Evolutionary conservation across 2,329 filamentous ascomycete genomes (phyloP).

Genomic region (Biscogniauxia marginata): DNA sequence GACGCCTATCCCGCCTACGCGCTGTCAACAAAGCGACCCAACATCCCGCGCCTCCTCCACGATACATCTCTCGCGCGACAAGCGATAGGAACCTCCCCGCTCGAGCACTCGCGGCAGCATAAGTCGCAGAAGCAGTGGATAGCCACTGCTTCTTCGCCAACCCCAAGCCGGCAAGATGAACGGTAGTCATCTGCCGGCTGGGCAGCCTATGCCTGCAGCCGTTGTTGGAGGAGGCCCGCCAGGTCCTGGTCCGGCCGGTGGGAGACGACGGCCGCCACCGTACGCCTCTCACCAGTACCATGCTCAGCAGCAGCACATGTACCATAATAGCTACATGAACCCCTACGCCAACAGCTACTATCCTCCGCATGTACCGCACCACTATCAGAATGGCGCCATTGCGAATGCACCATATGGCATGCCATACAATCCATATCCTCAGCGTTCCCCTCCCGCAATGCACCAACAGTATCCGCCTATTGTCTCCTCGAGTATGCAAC

Average conservation of each 20-base stretch:
- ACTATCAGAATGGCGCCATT: constrained; percentile 54
- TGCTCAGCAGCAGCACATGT: constrained; percentile 41
- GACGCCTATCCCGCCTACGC: constrained; percentile 14
- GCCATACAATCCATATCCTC: constrained; percentile 42
- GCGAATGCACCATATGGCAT: constrained; percentile 44
- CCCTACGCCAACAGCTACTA: constrained; percentile 51
- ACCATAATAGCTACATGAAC: constrained; percentile 47
- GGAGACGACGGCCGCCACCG: constrained; percentile 39
- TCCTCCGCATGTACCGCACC: constrained; percentile 53
- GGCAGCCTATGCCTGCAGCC: constrained; percentile 59
- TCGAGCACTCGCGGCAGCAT: constrained; percentile 10
- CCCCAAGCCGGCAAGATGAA: constrained; percentile 75
- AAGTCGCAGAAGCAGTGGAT: constrained; percentile 31
- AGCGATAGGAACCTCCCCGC: neutral
- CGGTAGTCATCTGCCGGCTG: constrained; percentile 73
- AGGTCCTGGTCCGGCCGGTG: constrained; percentile 29
- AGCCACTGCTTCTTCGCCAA: constrained; percentile 32
- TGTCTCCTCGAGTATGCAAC: constrained; percentile 39
- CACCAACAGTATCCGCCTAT: constrained; percentile 56
- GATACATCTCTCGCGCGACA: neutral
- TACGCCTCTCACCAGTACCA: constrained; percentile 37
- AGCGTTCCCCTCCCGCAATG: constrained; percentile 30
- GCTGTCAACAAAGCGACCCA: constrained; percentile 5
- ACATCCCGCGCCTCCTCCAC: constrained; percentile 5
- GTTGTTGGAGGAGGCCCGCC: constrained; percentile 28